Evolutionary conservation across 352 stramenopile genomes (phyloP).

Genomic region (Phytophthora ramorum): DNA sequence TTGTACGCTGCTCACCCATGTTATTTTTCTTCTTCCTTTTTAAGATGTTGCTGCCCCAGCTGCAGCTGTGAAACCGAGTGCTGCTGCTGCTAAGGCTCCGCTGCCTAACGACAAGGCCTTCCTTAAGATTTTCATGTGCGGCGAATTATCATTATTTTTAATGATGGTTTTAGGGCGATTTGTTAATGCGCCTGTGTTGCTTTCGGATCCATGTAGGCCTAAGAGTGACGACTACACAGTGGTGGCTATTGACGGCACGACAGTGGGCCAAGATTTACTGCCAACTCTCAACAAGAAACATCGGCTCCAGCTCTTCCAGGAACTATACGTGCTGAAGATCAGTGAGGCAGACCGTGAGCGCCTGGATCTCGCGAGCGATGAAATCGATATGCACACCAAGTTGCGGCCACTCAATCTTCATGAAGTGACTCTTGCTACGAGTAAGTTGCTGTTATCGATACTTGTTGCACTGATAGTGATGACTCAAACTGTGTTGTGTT

Average conservation of each 20-base stretch:
- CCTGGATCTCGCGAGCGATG: conserved; percentile 80
- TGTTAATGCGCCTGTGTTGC: conserved; percentile 12
- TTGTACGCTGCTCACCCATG: neutral
- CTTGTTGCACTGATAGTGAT: neutral
- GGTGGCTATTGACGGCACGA: conserved; percentile 82
- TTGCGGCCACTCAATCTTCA: conserved; percentile 85
- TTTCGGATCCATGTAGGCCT: conserved; percentile 47
- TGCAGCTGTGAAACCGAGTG: conserved; percentile 28
- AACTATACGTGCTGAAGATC: conserved; percentile 91
- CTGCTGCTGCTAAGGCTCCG: conserved; percentile 52
- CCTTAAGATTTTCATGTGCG: conserved; percentile 91
- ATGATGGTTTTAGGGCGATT: neutral
- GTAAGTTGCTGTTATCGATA: conserved; percentile 45
- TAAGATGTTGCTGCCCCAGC: conserved; percentile 39
- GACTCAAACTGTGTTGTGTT: conserved; percentile 11
- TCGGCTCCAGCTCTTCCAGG: conserved; percentile 83
- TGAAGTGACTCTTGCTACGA: conserved; percentile 87
- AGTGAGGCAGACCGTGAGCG: conserved; percentile 85
- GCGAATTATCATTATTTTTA: conserved; percentile 12
- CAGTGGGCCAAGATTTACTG: conserved; percentile 80
- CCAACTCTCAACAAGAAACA: conserved; percentile 91
- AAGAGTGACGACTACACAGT: conserved; percentile 92
- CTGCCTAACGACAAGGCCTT: conserved; percentile 78
- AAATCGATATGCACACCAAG: conserved; percentile 91
- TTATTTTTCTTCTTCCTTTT: too few relatives aligned